phyloP scores from a whole-genome alignment of 2,329 filamentous ascomycete genomes.

The Curvularia sp. region DNA sequence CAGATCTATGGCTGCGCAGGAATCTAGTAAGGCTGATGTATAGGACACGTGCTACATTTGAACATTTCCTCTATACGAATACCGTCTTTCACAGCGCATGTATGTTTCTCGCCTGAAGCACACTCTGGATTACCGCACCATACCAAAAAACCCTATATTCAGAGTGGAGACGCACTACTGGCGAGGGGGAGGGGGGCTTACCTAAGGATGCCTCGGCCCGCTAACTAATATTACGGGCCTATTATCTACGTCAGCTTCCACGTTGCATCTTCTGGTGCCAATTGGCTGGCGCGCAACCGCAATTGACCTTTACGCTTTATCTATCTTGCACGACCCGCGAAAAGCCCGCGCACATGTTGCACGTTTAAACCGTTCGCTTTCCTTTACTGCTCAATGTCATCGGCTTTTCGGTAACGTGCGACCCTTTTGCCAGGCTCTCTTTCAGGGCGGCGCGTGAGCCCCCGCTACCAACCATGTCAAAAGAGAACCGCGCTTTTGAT shows the following conservation, averaged over 20 bases:
- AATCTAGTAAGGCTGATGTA: too few species aligned
- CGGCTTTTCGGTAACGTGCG: slow-evolving; percentile 28
- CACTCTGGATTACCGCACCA: neutral
- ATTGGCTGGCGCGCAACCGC: slow-evolving; percentile 32
- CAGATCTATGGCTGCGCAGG: neutral
- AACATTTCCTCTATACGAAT: neutral
- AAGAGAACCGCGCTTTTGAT: slow-evolving; percentile 39
- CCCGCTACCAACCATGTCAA: slow-evolving; percentile 25
- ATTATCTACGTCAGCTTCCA: slow-evolving; percentile 38
- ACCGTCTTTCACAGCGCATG: neutral
- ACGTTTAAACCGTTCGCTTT: neutral
- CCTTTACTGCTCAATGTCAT: slow-evolving; percentile 27
- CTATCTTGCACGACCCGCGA: neutral
- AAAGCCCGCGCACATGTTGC: neutral
- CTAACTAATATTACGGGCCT: neutral
- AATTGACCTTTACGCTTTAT: neutral
- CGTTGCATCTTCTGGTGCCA: slow-evolving; percentile 45
- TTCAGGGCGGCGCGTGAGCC: neutral
- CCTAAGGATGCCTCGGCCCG: slow-evolving; percentile 13
- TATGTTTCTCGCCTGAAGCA: neutral
- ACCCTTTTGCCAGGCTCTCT: slow-evolving; percentile 10
- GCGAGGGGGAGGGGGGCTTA: slow-evolving; percentile 4
- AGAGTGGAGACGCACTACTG: neutral
- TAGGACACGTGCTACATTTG: neutral
- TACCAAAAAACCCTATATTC: neutral